phyloP scores from a whole-genome alignment of 441 rosid species.

The Populus hybrid region DNA sequence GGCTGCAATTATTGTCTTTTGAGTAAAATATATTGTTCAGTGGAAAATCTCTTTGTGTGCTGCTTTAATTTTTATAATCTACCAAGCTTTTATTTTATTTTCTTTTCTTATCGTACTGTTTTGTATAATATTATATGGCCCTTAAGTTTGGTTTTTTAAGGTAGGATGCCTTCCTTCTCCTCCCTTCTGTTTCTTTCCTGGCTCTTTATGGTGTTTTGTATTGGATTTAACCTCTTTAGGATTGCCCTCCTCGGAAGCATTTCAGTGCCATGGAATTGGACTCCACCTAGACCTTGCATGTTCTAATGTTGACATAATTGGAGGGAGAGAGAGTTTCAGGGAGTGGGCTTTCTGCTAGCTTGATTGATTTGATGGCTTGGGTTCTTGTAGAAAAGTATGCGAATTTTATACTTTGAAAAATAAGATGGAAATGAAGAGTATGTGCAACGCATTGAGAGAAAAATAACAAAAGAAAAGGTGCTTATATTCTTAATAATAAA shows the following conservation, averaged over 20 bases:
- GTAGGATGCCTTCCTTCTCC: not conserved
- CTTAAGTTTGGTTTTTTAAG: not conserved
- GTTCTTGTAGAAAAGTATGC: not conserved
- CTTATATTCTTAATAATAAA: no score
- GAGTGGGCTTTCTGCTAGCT: not conserved
- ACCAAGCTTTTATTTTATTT: not conserved
- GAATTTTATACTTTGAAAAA: not conserved
- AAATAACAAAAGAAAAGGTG: no score
- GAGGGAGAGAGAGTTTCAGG: not conserved
- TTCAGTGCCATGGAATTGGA: conserved; percentile 20
- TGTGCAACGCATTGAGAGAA: not conserved
- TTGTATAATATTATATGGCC: not conserved
- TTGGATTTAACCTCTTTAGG: conserved; percentile 19
- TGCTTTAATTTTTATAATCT: not conserved
- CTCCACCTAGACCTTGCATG: conserved; percentile 8
- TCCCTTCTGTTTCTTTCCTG: not conserved
- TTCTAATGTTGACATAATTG: conserved; percentile 20
- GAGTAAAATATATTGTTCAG: conserved; percentile 39
- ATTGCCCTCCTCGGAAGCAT: conserved; percentile 39
- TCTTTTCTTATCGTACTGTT: no score
- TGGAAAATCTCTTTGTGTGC: conserved; percentile 22
- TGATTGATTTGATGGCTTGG: not conserved
- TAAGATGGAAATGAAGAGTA: not conserved
- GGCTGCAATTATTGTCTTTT: conserved; percentile 59
- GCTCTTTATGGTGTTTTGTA: not conserved